Conservation (phyloP, 768 basidiomycete genomes). For the Phanerochaete sordida region DNA sequence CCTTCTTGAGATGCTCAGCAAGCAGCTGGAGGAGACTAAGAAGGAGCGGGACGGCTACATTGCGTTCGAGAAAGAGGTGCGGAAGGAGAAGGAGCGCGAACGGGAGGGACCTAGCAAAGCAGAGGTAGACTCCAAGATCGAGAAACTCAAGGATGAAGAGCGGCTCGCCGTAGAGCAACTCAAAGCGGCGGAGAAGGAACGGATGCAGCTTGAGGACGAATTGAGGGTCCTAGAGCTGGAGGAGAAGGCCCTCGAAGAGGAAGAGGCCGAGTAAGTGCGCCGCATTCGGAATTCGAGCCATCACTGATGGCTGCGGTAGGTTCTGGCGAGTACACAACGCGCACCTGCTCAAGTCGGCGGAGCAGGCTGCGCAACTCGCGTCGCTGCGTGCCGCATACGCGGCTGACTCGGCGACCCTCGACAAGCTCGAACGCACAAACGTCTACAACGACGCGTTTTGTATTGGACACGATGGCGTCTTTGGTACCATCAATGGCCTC, state of each 20-base stretch:
- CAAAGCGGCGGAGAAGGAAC: conserved; percentile 72
- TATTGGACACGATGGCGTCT: conserved; percentile 90
- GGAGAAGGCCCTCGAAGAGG: conserved; percentile 72
- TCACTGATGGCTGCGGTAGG: conserved; percentile 33
- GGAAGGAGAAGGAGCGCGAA: conserved; percentile 77
- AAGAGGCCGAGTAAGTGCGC: conserved; percentile 74
- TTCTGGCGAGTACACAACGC: conserved; percentile 83
- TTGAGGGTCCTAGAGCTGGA: conserved; percentile 67
- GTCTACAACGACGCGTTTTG: conserved; percentile 96
- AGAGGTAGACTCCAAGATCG: conserved; percentile 71
- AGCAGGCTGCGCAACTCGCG: conserved; percentile 66
- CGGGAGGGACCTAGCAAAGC: conserved; percentile 55
- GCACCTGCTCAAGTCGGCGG: conserved; percentile 59
- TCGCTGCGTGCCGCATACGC: conserved; percentile 76
- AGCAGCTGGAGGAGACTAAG: conserved; percentile 84
- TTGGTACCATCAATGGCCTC: conserved; percentile 97
- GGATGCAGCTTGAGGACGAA: conserved; percentile 72
- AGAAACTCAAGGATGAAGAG: conserved; percentile 67
- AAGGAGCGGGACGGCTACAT: conserved; percentile 92
- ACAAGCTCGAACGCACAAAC: conserved; percentile 87
- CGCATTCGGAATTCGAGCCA: not conserved
- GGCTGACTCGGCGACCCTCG: conserved; percentile 70
- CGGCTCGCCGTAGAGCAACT: conserved; percentile 69
- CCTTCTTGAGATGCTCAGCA: conserved; percentile 69
- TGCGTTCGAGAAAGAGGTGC: conserved; percentile 85